Evolutionary conservation across 805 yeast species (phyloP).

Genomic region (Zygoascus ofunaensis): DNA sequence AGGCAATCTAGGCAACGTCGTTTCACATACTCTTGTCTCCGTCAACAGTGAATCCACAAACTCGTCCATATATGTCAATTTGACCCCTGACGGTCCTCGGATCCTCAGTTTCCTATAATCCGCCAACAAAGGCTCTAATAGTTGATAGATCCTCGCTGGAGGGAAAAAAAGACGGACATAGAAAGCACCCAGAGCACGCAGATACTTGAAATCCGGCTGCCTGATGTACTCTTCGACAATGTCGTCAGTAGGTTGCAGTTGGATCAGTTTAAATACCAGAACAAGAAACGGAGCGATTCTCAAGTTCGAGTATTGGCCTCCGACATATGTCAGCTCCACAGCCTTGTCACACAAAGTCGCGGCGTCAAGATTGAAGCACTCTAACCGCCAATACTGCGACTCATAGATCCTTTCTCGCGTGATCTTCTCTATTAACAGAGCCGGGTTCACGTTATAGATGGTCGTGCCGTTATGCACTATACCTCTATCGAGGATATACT

Average conservation of each 20-base stretch:
- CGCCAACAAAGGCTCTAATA: constrained; percentile 45
- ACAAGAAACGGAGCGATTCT: constrained; percentile 69
- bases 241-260: constrained; percentile 58
- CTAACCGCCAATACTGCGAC: constrained; percentile 48
- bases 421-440: constrained; percentile 48
- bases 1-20: constrained; percentile 59
- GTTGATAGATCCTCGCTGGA: constrained; percentile 38
- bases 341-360: constrained; percentile 43
- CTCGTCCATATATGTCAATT: constrained; percentile 58
- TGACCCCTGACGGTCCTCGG: constrained; percentile 32
- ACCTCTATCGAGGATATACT: constrained; percentile 22
- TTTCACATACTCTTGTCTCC: constrained; percentile 56
- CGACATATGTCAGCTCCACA: constrained; percentile 39
- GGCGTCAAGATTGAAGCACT: constrained; percentile 43
- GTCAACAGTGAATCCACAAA: constrained; percentile 53
- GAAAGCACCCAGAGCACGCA: constrained; percentile 59
- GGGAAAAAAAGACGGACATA: constrained; percentile 42
- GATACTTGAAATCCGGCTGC: constrained; percentile 69
- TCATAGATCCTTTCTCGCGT: constrained; percentile 48
- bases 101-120: constrained; percentile 65
- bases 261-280: constrained; percentile 64
- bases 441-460: constrained; percentile 40
- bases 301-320: constrained; percentile 47
- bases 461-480: constrained; percentile 21
- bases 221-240: constrained; percentile 45